Evolutionary conservation across 352 stramenopile species (phyloP), one percentile per base, ranked within the genome.

Genomic region (Pythium coloratum): DNA sequence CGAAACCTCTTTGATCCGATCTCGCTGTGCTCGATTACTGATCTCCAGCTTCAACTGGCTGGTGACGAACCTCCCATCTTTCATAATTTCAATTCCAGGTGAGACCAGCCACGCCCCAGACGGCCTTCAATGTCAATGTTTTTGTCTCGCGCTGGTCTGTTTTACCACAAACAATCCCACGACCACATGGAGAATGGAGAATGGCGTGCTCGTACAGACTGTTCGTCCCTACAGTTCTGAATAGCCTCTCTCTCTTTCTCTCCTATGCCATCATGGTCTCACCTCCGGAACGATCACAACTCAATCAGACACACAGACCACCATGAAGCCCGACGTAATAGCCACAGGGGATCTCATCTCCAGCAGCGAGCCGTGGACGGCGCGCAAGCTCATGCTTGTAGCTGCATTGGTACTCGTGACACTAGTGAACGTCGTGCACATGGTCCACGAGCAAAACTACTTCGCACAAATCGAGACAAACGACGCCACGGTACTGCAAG

Each of bases 371-470:
- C 13, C 24, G 3, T 34, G 6, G 36, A 26, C 38, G 20, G 20
- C 18, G 13, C 60, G 60, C 26, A 47, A 34, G 50, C 26, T 46
- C 6, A 12, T 67, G 40, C 51, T 67, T 13, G 14, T 57, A 12
- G 30, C 40, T 10, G 62, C 53, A 40, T 30, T 67, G 16, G 36
- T 54, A 36, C 4, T 67, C 8, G 53, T 62, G 14, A 32, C 34
- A 14, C 6, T 67, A 36, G 62, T 62, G 26, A 62, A 62, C 30
- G 12, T 59, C 30, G 53, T 46, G 62, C 40, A 20, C 53, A 34
- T 67, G 16, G 53, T 59, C 4, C n/a, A 56, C 9, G n/a, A 62
- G 10, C 53, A 67, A 20, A 28, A 34, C 8, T 67, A 67, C 18
- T 56, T 67, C 16, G 40, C 14, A 13, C 40, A 49, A 1, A n/a